These are phyloP conservation scores for Jatropha multifida DNA, from an alignment of 441 rosid species.

Conservation along the genomic window DNA sequence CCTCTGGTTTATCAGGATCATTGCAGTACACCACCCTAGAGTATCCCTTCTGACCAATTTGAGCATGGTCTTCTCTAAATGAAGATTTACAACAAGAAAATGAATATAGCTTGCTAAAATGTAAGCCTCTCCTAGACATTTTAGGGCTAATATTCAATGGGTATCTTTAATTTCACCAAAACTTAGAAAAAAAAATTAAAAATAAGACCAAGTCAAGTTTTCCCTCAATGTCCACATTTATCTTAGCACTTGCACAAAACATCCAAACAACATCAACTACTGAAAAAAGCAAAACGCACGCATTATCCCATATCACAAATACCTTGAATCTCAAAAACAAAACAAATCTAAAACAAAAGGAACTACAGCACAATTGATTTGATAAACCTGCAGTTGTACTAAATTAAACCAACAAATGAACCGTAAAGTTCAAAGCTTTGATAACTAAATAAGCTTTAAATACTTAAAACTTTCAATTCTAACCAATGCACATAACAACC, in stretches of 20 bases:
- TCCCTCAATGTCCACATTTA: slow-evolving; percentile 22
- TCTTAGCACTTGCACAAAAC: slow-evolving; percentile 3
- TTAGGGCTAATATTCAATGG: slow-evolving; percentile 16
- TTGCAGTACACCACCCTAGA: slow-evolving; percentile 90
- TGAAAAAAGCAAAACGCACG: neutral
- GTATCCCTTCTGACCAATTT: slow-evolving; percentile 61
- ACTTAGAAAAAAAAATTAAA: slow-evolving; percentile 7
- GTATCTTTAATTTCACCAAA: slow-evolving; percentile 1
- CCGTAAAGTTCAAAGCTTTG: slow-evolving; percentile 16
- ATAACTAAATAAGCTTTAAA: slow-evolving; percentile 25
- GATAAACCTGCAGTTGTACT: slow-evolving; percentile 6
- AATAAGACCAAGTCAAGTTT: slow-evolving; percentile 10
- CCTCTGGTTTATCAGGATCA: slow-evolving; percentile 70
- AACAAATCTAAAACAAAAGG: slow-evolving; percentile 6
- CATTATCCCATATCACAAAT: slow-evolving; percentile 13
- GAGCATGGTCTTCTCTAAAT: slow-evolving; percentile 45
- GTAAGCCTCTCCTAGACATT: slow-evolving; percentile 44
- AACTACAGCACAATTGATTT: slow-evolving; percentile 3
- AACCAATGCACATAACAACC: slow-evolving; percentile 9
- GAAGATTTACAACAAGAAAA: slow-evolving; percentile 51
- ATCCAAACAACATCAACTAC: neutral
- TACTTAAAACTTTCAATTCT: slow-evolving; percentile 26
- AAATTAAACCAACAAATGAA: neutral
- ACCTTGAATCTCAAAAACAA: slow-evolving; percentile 20
- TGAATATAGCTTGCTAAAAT: slow-evolving; percentile 51